A percentile compares a stretch with the other conserved stretches of the same genome.
phyloP scores from a whole-genome alignment of 1,284 basidiomycete genomes.

The Boletus austroedulis region DNA sequence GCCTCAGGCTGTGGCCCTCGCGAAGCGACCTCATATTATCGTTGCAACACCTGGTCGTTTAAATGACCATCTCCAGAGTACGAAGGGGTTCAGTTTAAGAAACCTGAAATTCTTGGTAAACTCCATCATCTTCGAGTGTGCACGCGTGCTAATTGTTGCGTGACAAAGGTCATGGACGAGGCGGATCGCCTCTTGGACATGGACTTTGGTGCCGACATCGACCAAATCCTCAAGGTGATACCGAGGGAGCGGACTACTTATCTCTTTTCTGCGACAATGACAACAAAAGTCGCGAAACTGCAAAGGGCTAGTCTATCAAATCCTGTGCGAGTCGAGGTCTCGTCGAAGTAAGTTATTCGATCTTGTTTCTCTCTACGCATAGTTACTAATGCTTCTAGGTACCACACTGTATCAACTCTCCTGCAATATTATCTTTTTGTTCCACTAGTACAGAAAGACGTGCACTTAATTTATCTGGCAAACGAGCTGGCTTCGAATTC shows the following conservation, averaged over 20 bases:
- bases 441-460: constrained; percentile 91
- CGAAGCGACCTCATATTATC: constrained; percentile 91
- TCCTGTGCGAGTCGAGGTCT: constrained; percentile 94
- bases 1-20: constrained; percentile 88
- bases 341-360: constrained; percentile 68
- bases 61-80: constrained; percentile 95
- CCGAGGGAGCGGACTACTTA: constrained; percentile 95
- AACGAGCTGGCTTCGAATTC: constrained; percentile 91
- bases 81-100: constrained; percentile 94
- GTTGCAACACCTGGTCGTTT: constrained; percentile 98
- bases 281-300: constrained; percentile 96
- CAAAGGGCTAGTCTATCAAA: constrained; percentile 95
- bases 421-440: constrained; percentile 96
- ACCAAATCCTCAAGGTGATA: constrained; percentile 95
- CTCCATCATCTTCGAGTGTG: background rate
- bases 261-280: constrained; percentile 99
- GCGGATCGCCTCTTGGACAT: constrained; percentile 96
- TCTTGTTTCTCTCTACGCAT: background rate
- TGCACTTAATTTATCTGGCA: constrained; percentile 85
- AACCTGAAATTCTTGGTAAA: constrained; percentile 84
- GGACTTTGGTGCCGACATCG: constrained; percentile 96
- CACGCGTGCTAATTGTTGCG: constrained; percentile 8
- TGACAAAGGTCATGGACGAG: constrained; percentile 85
- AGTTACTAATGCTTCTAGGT: constrained; percentile 50
- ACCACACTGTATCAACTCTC: constrained; percentile 94